These are phyloP conservation scores for Globisporangium uncinulatum DNA, from an alignment of 352 stramenopile species.

Conservation along the genomic window DNA sequence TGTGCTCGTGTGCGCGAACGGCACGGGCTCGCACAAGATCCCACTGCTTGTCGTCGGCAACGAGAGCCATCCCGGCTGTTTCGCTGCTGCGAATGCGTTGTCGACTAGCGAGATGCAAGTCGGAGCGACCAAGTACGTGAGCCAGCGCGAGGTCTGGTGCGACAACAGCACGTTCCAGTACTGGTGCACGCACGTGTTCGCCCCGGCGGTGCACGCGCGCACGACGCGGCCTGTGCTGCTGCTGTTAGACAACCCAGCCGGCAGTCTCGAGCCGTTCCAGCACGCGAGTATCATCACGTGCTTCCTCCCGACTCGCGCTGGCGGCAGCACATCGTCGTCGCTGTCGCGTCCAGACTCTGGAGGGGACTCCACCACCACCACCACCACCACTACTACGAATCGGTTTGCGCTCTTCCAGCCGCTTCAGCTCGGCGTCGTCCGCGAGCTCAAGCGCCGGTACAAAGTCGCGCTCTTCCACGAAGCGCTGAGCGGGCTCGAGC, in stretches of 20 bases:
- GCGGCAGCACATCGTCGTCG: not conserved
- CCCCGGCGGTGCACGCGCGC: constrained; percentile 33
- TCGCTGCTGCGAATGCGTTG: constrained; percentile 8
- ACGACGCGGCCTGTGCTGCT: constrained; percentile 40
- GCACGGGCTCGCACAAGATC: constrained; percentile 50
- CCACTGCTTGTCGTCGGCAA: constrained; percentile 46
- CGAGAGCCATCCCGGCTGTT: constrained; percentile 22
- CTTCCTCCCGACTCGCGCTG: constrained; percentile 29
- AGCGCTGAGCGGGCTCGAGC: constrained; percentile 33
- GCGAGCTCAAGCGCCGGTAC: constrained; percentile 47
- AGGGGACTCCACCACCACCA: not conserved
- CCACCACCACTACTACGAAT: not conserved
- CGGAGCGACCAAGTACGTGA: constrained; percentile 23
- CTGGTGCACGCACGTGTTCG: constrained; percentile 44
- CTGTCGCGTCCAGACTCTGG: no score
- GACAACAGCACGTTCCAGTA: constrained; percentile 44
- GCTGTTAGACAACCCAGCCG: constrained; percentile 38
- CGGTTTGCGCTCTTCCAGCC: constrained; percentile 21
- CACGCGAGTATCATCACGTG: constrained; percentile 29
- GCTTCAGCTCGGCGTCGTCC: constrained; percentile 29
- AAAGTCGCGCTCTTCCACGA: constrained; percentile 47
- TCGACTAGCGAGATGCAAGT: constrained; percentile 4
- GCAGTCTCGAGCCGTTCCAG: constrained; percentile 27
- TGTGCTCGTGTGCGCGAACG: constrained; percentile 45
- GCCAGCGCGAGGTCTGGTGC: constrained; percentile 50